phyloP scores from a whole-genome alignment of 1,284 basidiomycete genomes.

The Termitomyces sp. region DNA sequence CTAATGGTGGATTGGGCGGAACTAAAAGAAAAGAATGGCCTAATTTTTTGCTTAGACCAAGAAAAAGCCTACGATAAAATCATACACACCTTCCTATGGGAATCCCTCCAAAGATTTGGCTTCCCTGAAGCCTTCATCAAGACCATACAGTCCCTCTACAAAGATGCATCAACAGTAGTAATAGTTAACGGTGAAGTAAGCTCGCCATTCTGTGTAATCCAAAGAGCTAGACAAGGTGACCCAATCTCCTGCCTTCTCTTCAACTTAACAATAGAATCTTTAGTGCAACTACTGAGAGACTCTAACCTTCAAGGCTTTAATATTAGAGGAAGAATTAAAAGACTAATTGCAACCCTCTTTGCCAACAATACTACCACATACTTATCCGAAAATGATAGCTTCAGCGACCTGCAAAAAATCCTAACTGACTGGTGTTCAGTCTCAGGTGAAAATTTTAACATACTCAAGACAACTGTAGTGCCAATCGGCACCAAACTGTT shows the following conservation, averaged over 20 bases:
- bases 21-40: conserved; percentile 22
- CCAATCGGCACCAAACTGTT: background rate
- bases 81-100: background rate
- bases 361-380: background rate
- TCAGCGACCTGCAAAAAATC: background rate
- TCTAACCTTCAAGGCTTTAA: background rate
- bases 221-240: background rate
- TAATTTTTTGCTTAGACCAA: conserved; percentile 23
- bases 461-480: background rate
- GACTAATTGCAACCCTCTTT: background rate
- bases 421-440: background rate
- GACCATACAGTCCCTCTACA: background rate
- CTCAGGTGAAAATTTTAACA: background rate
- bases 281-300: background rate
- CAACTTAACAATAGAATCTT: background rate
- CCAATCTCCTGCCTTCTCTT: background rate
- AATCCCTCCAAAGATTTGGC: background rate
- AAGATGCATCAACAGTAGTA: background rate
- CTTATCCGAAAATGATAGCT: background rate
- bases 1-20: conserved; percentile 17
- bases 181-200: background rate
- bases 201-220: background rate
- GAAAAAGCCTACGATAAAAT: too few species aligned
- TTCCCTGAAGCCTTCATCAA: conserved; percentile 10
- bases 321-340: background rate